Percentiles rank a stretch among this genome's conserved stretches.
Evolutionary conservation across 768 basidiomycete genomes (phyloP).

Genomic region (Xerocomellus dryophilus): DNA sequence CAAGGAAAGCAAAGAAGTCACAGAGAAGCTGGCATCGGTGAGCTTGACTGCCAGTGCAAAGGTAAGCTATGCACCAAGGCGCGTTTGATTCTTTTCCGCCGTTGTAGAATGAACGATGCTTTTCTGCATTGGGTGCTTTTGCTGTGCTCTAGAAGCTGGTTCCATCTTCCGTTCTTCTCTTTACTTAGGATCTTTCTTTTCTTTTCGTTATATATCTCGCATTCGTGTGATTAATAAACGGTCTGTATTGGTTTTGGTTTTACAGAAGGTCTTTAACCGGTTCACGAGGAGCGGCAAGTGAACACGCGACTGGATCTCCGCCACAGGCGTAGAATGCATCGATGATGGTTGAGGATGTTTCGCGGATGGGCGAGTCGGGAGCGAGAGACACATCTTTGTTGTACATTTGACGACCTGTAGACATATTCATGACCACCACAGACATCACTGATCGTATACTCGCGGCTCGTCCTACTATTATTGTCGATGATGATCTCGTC

Average conservation of each 20-base stretch:
- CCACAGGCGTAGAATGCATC: background rate
- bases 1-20: conserved; percentile 25
- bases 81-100: conserved; percentile 13
- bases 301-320: background rate
- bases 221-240: conserved; percentile 25
- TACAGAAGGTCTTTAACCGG: conserved; percentile 30
- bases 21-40: conserved; percentile 28
- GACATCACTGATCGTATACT: background rate
- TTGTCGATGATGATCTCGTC: background rate
- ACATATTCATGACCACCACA: background rate
- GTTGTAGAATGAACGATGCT: background rate
- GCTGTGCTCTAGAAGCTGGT: background rate
- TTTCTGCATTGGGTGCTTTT: background rate
- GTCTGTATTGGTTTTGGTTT: conserved; percentile 7
- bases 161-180: background rate
- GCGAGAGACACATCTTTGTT: background rate
- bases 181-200: background rate
- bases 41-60: conserved; percentile 31
- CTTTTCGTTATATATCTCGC: conserved; percentile 4
- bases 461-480: background rate
- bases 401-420: conserved; percentile 10
- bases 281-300: conserved; percentile 25
- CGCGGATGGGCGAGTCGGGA: background rate
- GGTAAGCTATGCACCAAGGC: conserved; percentile 22
- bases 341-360: background rate